A percentile compares a stretch with the other conserved stretches of the same genome.
phyloP scores from a whole-genome alignment of 2,329 filamentous ascomycete species.

The Microdochium nivale region DNA sequence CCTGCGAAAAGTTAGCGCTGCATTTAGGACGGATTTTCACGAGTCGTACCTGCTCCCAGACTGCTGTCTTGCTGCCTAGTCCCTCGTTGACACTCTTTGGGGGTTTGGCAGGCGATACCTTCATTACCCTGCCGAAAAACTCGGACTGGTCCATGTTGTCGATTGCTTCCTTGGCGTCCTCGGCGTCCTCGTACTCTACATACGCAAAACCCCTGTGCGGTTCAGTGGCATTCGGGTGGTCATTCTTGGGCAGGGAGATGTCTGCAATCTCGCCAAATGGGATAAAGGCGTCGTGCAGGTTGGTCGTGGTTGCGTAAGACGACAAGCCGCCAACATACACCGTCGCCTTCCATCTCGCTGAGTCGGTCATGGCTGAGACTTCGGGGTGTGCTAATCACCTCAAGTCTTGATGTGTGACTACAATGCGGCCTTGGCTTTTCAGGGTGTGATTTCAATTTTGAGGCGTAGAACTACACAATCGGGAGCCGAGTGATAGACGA shows the following conservation, averaged over 20 bases:
- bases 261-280: constrained; percentile 95
- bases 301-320: constrained; percentile 63
- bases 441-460: no score
- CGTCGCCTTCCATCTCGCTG: constrained; percentile 78
- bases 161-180: constrained; percentile 89
- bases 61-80: constrained; percentile 82
- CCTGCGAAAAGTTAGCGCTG: constrained; percentile 41
- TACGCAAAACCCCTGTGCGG: constrained; percentile 91
- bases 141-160: constrained; percentile 99
- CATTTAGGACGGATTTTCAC: constrained; percentile 1
- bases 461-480: no score
- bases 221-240: constrained; percentile 68
- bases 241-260: constrained; percentile 81
- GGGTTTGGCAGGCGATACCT: constrained; percentile 84
- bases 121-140: constrained; percentile 85
- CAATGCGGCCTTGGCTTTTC: no score
- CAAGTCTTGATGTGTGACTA: no score
- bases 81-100: constrained; percentile 85
- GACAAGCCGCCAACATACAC: constrained; percentile 88
- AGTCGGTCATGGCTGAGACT: constrained; percentile 59
- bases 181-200: constrained; percentile 80
- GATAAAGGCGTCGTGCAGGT: constrained; percentile 83
- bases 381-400: no score
- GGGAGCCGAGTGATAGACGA: no score
- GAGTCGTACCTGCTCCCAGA: constrained; percentile 85